Base-by-base conservation (phyloP, 2,329 filamentous ascomycete genomes). In the Pleochaeta shiraiana region DNA sequence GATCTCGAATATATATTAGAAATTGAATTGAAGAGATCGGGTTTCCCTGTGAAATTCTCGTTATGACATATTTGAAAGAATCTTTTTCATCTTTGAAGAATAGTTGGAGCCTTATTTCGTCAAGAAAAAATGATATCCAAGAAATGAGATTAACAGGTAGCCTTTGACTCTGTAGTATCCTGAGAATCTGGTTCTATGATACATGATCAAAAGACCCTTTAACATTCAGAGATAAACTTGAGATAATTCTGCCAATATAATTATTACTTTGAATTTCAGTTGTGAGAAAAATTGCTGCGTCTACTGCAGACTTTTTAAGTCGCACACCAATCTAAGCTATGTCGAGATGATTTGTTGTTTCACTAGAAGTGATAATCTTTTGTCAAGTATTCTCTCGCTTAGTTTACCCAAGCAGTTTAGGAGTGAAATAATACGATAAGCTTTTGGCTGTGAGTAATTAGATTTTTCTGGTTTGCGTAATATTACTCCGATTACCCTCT, bases 131-230 rank as follows among this genome's bases (percentile, higher is more conserved):
- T 16, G 60, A 24, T 63, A 63, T 21, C 39, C 39, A 63, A 24
- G 24, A 2, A 11, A 63, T 33, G 11, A 63, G 60, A 31, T 21
- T 47, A 26, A 45, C 19, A 21, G 60, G 60, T n/a, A n/a, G n/a
- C 26, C 31, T 30, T 7, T 30, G 60, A 26, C 28, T 43, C 12
- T 34, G 39, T 28, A 63, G 19, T 12, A 45, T 43, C 4, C 16
- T 19, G n/a, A 9, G n/a, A 1, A 63, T 16, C 26, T 63, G 14
- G 45, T 63, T 63, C 21, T 28, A 43, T 12, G 60, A 24, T 14
- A 63, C 60, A 47, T 63, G 33, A 45, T 63, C 39, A 60, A 60
- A 60, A 6, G 26, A 5, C 28, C 55, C 55, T 60, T 60, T 60
- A 5, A 60, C 31, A 34, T 60, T 19, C 16, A 60, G 55, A 34